Percentiles rank a stretch among this genome's conserved stretches.
These are phyloP conservation scores for Wilcoxina mikolae DNA, from an alignment of 495 filamentous ascomycete species.

Conservation along the genomic window DNA sequence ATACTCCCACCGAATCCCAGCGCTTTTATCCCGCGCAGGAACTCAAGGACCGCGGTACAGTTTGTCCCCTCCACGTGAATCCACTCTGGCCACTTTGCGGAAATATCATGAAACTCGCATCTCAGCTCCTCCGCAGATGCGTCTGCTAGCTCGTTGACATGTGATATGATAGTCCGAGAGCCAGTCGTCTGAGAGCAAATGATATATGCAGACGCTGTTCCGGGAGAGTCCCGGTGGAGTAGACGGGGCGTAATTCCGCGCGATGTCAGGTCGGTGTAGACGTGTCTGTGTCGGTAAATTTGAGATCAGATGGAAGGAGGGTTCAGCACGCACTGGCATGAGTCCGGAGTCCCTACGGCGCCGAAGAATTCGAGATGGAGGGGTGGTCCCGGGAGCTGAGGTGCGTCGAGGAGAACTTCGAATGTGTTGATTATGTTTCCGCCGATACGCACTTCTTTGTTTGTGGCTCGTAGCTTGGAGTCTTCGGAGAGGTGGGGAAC, in stretches of 20 bases:
- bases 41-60: slow-evolving; percentile 1
- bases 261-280: background rate
- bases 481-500: slow-evolving; percentile 13
- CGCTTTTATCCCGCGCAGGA: background rate
- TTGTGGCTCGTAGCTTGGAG: slow-evolving; percentile 13
- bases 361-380: slow-evolving; percentile 6
- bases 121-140: background rate
- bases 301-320: background rate
- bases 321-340: slow-evolving; percentile 6
- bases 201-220: background rate
- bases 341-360: slow-evolving; percentile 3
- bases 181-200: background rate
- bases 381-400: background rate
- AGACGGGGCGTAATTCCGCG: background rate
- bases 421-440: slow-evolving; percentile 17
- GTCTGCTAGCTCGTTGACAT: background rate
- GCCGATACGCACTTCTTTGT: slow-evolving; percentile 9
- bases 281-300: background rate
- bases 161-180: background rate
- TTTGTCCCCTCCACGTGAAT: slow-evolving; percentile 16
- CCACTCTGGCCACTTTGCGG: slow-evolving; percentile 1
- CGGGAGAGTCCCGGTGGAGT: background rate
- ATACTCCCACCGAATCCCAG: background rate
- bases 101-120: background rate
- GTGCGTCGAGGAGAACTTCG: slow-evolving; percentile 6